Base-by-base conservation (phyloP, 1,284 basidiomycete species). In the Ustilago curta region DNA sequence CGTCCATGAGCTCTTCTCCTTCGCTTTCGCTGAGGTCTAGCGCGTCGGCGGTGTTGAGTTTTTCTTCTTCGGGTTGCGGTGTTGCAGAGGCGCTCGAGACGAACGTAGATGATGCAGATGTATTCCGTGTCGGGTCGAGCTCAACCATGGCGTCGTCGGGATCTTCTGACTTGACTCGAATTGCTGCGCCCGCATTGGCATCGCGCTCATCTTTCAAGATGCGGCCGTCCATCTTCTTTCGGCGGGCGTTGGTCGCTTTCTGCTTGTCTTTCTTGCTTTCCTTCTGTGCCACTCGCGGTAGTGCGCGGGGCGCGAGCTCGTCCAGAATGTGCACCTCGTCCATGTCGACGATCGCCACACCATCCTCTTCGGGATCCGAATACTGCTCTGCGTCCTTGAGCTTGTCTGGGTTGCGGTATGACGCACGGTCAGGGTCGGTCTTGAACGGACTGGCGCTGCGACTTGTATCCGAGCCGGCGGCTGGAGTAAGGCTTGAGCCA, bases 281-380 rank as follows among this genome's bases (percentile, higher is more conserved):
- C 53, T 84, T 75, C 27, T 81, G 79, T 7, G 70, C 81, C 35
- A 85, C 77, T 44, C 88, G 90, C 55, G 87, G 88, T 62, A 95
- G 83, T 63, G 89, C 90, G 76, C 94, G 93, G 0, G 94, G 94
- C 3, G 94, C 94, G 88, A 92, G 92, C 88, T 91, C 94, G 83
- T 94, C 92, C 88, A 96, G 90, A 62, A 89, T 87, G 47, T 89
- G 87, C 14, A 97, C 91, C 61, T 91, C 88, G 60, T 92, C 91
- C 88, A 97, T 93, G 81, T 96, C 94, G 54, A 97, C 66, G 31
- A 79, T 75, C 29, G 70, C 70, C 9, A 77, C 59, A n/a, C 71
- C 77, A 18, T 74, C 80, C 12, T 78, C 78, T 49, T 77, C 76
- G 9, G 52, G 59, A 29, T 73, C 74, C 12, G 61, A 72, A 51